Base-by-base conservation (phyloP, 345 rosid genomes). In the Eucalyptus curtisii region DNA sequence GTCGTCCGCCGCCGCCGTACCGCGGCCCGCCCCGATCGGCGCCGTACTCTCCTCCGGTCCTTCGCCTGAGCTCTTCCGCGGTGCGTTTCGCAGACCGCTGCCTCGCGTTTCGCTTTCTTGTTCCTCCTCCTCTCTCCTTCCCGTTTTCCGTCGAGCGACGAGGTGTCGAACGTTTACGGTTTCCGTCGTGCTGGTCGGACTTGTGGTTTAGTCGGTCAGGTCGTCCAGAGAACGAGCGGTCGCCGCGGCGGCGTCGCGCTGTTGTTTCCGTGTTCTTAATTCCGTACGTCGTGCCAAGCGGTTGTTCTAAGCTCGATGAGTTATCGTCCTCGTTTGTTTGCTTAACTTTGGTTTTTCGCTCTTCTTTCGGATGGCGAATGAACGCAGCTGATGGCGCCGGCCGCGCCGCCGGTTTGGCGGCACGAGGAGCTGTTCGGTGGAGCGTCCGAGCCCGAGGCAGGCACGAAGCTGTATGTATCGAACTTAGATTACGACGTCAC, bases 401-500 rank as follows among this genome's bases (percentile, higher is more conserved):
- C 86, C 89, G 87, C 89, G 91, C 31, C 64, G 79, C 66, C 86
- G 31, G 64, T 90, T 80, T 87, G 86, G 89, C 90, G 82, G 87
- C 89, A 86, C 8, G 89, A 86, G 81, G 79, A 20, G 89, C 79
- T 86, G 30, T 86, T 79, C 19, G 31, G 85, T 24, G 93, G 85
- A 48, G 88, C 90, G 71, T 25, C 91, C 13, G 87, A 90, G 44
- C 59, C 84, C 17, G 96, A 91, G 76, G 49, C 90, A 2, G 95
- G 92, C 64, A 90, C 93, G 22, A 94, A 91, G 93, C 94, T 95
- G 55, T 93, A 92, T 20, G 47, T 94, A 37, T 95, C 96, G 44
- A 95, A 95, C 88, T 89, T 95, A 48, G 93, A 94, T 49, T 92
- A 92, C 85, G 93, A 92, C 27, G 96, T 95, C 87, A 89, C 95